Percentiles rank a stretch among this genome's conserved stretches.
phyloP scores from a whole-genome alignment of 1,284 basidiomycete species.

The Naganishia albida region DNA sequence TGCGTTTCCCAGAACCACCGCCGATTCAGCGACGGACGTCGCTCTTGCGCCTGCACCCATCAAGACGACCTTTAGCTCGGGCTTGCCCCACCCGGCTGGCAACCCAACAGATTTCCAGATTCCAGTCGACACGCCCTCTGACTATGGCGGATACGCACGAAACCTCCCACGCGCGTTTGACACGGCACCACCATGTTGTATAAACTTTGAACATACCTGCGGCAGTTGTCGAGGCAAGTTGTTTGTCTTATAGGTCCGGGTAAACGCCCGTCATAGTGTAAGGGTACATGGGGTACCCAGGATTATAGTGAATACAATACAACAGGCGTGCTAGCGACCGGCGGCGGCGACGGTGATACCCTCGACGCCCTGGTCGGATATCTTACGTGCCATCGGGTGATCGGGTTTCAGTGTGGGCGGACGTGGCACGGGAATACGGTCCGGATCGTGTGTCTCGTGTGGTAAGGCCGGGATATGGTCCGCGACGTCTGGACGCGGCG shows the following conservation, averaged over 20 bases:
- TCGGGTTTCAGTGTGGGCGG: conserved; percentile 33
- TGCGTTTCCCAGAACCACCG: conserved; percentile 1
- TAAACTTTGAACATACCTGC: conserved; percentile 23
- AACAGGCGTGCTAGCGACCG: no score
- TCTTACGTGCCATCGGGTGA: conserved; percentile 31
- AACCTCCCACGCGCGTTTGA: not conserved
- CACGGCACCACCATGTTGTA: conserved; percentile 18
- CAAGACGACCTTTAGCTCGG: not conserved
- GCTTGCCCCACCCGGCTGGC: not conserved
- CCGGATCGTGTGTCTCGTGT: conserved; percentile 8
- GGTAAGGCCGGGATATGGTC: conserved; percentile 17
- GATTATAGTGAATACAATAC: not conserved
- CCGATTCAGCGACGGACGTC: not conserved
- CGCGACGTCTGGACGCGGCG: not conserved
- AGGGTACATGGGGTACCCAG: not conserved
- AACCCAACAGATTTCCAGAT: conserved; percentile 16
- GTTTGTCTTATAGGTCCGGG: conserved; percentile 15
- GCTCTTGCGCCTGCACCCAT: not conserved
- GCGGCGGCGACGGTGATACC: not conserved
- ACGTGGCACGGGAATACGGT: conserved; percentile 16
- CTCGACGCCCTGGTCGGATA: conserved; percentile 27
- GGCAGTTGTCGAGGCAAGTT: conserved; percentile 27
- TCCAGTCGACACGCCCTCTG: not conserved
- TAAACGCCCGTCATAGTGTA: not conserved
- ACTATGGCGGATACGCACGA: conserved; percentile 15